Conservation (phyloP, 2,329 filamentous ascomycete species). For the Stachybotrys chlorohalonatus region DNA sequence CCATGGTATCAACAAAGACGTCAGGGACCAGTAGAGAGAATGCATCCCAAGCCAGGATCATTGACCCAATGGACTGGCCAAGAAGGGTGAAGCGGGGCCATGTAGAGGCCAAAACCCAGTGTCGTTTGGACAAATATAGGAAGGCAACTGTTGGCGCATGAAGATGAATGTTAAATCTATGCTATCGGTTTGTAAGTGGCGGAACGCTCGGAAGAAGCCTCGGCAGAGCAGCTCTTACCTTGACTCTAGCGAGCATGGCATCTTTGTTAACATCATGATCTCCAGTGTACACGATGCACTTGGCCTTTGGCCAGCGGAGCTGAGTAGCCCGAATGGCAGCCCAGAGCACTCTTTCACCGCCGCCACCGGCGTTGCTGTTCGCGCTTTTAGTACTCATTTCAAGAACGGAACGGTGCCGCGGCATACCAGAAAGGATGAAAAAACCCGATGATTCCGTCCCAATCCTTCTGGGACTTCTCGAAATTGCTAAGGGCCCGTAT, state of each 20-base stretch:
- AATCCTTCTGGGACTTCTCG: conserved; percentile 44
- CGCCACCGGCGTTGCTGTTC: conserved; percentile 81
- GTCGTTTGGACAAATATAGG: conserved; percentile 80
- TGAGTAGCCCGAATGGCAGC: conserved; percentile 89
- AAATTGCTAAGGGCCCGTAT: conserved; percentile 41
- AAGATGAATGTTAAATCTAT: conserved; percentile 86
- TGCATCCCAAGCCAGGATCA: conserved; percentile 83
- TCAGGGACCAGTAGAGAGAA: conserved; percentile 89
- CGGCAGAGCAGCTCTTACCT: conserved; percentile 35
- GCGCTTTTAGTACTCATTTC: conserved; percentile 4
- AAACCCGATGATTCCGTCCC: conserved; percentile 85
- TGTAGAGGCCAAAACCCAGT: conserved; percentile 76
- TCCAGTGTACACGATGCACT: conserved; percentile 90
- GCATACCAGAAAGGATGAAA: conserved; percentile 93
- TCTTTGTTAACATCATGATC: conserved; percentile 82
- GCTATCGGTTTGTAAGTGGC: conserved; percentile 32
- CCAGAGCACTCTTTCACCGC: conserved; percentile 93
- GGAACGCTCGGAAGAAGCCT: not conserved
- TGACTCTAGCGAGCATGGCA: conserved; percentile 67
- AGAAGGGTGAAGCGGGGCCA: conserved; percentile 91
- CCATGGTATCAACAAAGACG: conserved; percentile 96
- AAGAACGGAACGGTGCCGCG: not conserved
- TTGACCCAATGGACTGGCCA: conserved; percentile 84
- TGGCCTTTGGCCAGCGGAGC: conserved; percentile 75
- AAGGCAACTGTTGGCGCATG: conserved; percentile 77